Evolutionary conservation across 2,329 filamentous ascomycete species (phyloP), one percentile per base, ranked within the genome.

Genomic region (Nothophoma quercina): DNA sequence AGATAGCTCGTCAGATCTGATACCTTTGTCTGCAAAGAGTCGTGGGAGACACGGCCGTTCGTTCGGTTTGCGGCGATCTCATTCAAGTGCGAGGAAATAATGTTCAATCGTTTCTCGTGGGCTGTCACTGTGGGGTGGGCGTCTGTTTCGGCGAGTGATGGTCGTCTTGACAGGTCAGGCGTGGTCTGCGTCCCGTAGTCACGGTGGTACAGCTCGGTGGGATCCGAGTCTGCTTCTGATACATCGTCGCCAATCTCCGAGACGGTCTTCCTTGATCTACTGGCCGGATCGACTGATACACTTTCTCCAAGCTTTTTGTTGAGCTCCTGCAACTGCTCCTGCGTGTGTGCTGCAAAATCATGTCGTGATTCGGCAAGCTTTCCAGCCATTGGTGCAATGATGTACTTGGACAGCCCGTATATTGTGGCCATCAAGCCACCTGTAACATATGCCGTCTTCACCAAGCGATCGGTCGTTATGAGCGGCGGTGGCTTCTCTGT

Each of bases 131-230:
- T 55, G 21, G 67, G 55, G 50, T 72, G 69, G 12, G 59, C 55
- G 22, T 69, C 60, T 3, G 54, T 30, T 5, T 64, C 44, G 5
- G 63, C 56, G 8, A 68, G 55, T 1, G 71, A 70, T 4, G 70
- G 62, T 19, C 72, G 63, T 5, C 78, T 76, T 4, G 79, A 80
- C 2, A 79, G 71, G 0, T 77, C 77, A 1, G 79, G 80, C 0
- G 85, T 86, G 0, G 90, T 95, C 73, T 95, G 90, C 1, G 90
- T 89, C 58, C 89, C 89, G 54, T 91, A 83, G 68, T 95, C 90
- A 36, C 89, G 85, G 72, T 93, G 89, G 75, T 91, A 95, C 56
- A 93, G 83, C 72, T 93, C 90, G 1, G 88, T 86, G 1, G 90
- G 90, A 59, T 87, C 85, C 10, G 82, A 85, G 63, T 81, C 81